Evolutionary conservation across 2,329 filamentous ascomycete species (phyloP), one percentile per base, ranked within the genome.

Genomic region (Fusarium subglutinans): DNA sequence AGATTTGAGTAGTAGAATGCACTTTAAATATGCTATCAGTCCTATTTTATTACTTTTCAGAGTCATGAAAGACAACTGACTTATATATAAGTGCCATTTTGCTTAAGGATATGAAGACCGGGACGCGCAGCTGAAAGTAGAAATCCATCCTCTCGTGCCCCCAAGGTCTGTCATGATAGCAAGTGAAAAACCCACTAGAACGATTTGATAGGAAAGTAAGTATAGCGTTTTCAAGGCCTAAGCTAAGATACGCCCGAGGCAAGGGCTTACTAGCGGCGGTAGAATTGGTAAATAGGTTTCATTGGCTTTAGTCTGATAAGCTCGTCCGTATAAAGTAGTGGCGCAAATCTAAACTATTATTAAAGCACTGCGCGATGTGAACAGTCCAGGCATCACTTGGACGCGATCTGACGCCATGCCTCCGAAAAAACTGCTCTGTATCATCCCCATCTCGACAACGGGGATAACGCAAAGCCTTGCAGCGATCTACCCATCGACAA

Each of bases 101-200:
- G 5, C 44, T 28, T 47, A 5, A 14, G 0, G 8, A 26, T 14
- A 10, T 12, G 4, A 28, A 28, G 44, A 47, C 2, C 0, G 24
- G 18, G 18, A 47, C 24, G 4, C 4, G 12, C 0, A 28, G 44
- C 24, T 28, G 44, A 1, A 47, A 14, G 24, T 47, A 1, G 8
- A 20, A 28, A 28, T 20, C 4, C 18, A 47, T 28, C 5, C 44
- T 7, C n/a, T 10, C 12, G 44, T 7, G 44, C 18, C 20, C 44
- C 18, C 0, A 20, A 47, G 24, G 44, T 28, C 44, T 47, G 5
- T 14, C 2, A 45, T 20, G 12, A 8, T 10, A 47, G 24, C 24
- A 47, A 47, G 24, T 28, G 12, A 47, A 0, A 47, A 20, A 10
- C 24, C 12, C 8, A 47, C 12, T 26, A 45, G 6, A 28, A 14